phyloP scores from a whole-genome alignment of 805 yeast genomes.

The Candida bentonensis region DNA sequence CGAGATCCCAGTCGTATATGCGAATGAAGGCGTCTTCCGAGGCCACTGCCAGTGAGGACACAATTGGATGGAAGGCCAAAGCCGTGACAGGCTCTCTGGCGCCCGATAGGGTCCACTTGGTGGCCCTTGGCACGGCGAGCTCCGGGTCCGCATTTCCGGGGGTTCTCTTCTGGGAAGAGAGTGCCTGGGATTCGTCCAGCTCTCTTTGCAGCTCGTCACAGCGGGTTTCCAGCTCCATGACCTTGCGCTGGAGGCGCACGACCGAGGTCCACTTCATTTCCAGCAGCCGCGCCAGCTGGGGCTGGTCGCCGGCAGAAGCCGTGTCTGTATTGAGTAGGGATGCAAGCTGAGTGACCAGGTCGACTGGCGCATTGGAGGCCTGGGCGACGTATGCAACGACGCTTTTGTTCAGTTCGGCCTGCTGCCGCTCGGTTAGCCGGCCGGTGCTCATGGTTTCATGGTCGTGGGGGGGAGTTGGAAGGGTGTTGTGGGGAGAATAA shows the following conservation, averaged over 20 bases:
- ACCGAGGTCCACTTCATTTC: slow-evolving; percentile 85
- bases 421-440: not conserved
- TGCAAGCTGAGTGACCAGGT: not conserved
- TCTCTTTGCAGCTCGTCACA: slow-evolving; percentile 28
- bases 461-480: not conserved
- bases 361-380: not conserved
- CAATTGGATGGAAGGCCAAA: slow-evolving; percentile 58
- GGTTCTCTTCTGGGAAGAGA: slow-evolving; percentile 3
- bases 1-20: slow-evolving; percentile 58
- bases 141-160: slow-evolving; percentile 50
- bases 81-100: slow-evolving; percentile 48
- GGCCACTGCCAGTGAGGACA: slow-evolving; percentile 51
- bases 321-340: not conserved
- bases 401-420: not conserved
- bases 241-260: slow-evolving; percentile 59
- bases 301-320: no score
- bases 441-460: not conserved
- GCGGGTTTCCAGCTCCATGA: slow-evolving; percentile 53
- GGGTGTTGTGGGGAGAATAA: no score
- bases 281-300: slow-evolving; percentile 16
- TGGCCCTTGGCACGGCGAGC: slow-evolving; percentile 16
- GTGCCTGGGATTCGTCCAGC: slow-evolving; percentile 17
- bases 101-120: slow-evolving; percentile 32
- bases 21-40: slow-evolving; percentile 59
- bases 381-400: not conserved